Base-by-base conservation (phyloP, 2,329 filamentous ascomycete species). In the Sphaerostilbella broomeana region DNA sequence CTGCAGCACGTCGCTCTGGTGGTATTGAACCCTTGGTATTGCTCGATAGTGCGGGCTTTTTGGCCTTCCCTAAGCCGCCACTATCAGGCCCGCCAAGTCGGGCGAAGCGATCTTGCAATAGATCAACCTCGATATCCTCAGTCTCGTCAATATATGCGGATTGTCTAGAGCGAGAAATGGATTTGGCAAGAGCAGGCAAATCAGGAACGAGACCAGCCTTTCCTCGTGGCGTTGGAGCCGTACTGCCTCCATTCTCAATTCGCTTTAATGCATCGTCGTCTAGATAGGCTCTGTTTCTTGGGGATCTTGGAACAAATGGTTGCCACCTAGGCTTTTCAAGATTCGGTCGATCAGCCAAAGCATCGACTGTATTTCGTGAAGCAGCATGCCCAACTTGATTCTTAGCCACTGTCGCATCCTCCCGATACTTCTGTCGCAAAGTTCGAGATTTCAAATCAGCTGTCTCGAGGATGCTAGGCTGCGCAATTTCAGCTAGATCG, bases 1-100 rank as follows among this genome's bases (percentile, higher is more conserved):
- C 75, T 1, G 73, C 74, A 6, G 72, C 69, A 31, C 65, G 64
- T 22, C 75, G 64, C 35, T 73, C 70, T 4, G 70, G 67, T 7
- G 74, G 64, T 10, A 78, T 51, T 2, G 57, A 59, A 16, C 65
- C 63, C 42, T 65, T 67, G 4, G 67, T 40, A 13, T 44, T 46
- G 34, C 13, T 52, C 52, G 20, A 50, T 45, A 28, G 56, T 57
- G 24, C 39, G 45, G 38, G 62, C 13, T 34, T 22, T 21, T 34
- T 44, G 11, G 29, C 12, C n/a, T 20, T 44, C 3, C 30, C 28
- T n/a, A n/a, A n/a, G 13, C 37, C 28, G 12, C 19, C 57, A 16
- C 46, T 35, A 6, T 64, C 59, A 4, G 63, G 56, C 1, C 58
- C 63, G 6, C 68, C 70, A 1, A 74, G 57, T 7, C 63, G 62